phyloP scores from a whole-genome alignment of 2,329 filamentous ascomycete species.

The Elsinoe arachidis region DNA sequence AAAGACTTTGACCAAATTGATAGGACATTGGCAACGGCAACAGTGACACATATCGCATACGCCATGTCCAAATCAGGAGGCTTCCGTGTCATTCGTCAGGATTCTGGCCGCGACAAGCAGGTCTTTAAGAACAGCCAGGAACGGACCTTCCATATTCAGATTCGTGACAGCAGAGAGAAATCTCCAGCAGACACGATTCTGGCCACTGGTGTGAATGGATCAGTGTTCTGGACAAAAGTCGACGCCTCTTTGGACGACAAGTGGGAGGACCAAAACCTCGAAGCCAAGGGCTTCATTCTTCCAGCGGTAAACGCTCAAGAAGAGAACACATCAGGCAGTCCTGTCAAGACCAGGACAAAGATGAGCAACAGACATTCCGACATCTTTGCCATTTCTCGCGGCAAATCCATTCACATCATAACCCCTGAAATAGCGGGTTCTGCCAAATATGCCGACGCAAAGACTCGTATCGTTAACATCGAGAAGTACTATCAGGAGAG shows the following conservation, averaged over 20 bases:
- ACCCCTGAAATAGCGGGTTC: constrained; percentile 49
- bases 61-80: constrained; percentile 89
- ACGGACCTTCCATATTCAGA: constrained; percentile 86
- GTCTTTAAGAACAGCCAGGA: constrained; percentile 87
- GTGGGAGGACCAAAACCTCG: constrained; percentile 67
- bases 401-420: constrained; percentile 91
- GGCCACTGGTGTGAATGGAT: constrained; percentile 86
- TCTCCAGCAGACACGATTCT: constrained; percentile 65
- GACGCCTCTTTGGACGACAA: constrained; percentile 62
- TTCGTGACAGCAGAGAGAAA: constrained; percentile 46
- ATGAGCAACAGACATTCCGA: constrained; percentile 82
- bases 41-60: constrained; percentile 86
- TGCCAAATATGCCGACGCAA: constrained; percentile 41
- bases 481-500: constrained; percentile 81
- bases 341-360: constrained; percentile 90
- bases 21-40: constrained; percentile 82
- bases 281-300: constrained; percentile 79
- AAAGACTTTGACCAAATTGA: constrained; percentile 98
- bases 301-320: constrained; percentile 79
- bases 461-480: constrained; percentile 62
- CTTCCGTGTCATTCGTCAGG: constrained; percentile 85
- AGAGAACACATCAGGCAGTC: constrained; percentile 81
- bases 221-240: constrained; percentile 90
- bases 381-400: constrained; percentile 89
- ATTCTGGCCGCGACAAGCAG: constrained; percentile 84